These are phyloP conservation scores for Penicillium maclennaniae DNA, from an alignment of 495 filamentous ascomycete species.

Conservation along the genomic window DNA sequence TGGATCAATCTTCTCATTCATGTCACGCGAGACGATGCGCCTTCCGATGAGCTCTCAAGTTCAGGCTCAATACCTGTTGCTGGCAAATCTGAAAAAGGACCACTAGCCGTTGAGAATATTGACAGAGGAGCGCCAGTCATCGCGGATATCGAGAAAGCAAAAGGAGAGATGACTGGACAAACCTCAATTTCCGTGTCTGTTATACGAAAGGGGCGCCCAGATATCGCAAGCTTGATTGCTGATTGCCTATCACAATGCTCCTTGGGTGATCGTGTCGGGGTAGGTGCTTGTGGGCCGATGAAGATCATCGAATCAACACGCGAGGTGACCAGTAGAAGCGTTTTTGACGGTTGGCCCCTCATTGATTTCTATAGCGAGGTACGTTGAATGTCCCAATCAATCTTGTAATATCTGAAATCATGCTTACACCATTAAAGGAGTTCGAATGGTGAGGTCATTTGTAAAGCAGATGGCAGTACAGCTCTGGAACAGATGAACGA, in stretches of 20 bases:
- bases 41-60: background rate
- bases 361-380: constrained; percentile 16
- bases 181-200: background rate
- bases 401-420: background rate
- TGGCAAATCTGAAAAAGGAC: constrained; percentile 1
- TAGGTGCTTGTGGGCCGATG: constrained; percentile 15
- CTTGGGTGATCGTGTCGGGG: constrained; percentile 2
- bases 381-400: background rate
- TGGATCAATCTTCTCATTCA: constrained; percentile 10
- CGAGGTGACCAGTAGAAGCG: background rate
- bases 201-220: constrained; percentile 7
- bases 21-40: constrained; percentile 3
- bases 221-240: constrained; percentile 4
- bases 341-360: constrained; percentile 10
- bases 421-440: background rate
- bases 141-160: constrained; percentile 7
- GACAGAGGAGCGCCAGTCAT: background rate
- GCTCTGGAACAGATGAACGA: too few relatives aligned
- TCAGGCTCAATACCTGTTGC: background rate
- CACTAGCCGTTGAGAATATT: background rate
- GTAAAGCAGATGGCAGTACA: background rate
- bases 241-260: background rate
- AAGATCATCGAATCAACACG: constrained; percentile 5
- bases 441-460: background rate
- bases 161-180: background rate